Percentiles rank a stretch among this genome's conserved stretches.
Conservation (phyloP, 2,329 filamentous ascomycete species). For the Botrytis hyacinthi region DNA sequence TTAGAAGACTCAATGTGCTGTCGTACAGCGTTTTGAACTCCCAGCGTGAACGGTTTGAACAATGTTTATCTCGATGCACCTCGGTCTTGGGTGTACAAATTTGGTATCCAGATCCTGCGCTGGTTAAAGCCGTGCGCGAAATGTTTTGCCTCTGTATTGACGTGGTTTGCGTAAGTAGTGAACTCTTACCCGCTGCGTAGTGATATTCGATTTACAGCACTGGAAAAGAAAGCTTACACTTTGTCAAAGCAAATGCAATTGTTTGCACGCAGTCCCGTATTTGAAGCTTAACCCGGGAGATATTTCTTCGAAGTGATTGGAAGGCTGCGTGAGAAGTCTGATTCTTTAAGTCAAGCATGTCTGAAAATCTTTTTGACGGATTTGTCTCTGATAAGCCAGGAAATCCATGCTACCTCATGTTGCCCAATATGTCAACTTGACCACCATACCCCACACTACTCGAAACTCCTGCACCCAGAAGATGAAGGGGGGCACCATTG, state of each 20-base stretch:
- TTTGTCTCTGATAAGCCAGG: not conserved
- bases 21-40: not conserved
- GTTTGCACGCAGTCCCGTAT: not conserved
- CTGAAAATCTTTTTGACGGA: not conserved
- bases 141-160: not conserved
- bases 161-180: not conserved
- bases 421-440: not conserved
- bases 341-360: not conserved
- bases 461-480: not conserved
- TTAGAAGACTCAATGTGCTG: not conserved
- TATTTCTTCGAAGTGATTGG: not conserved
- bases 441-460: not conserved
- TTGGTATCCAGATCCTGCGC: not conserved
- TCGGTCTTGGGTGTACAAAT: not conserved
- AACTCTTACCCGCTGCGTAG: not conserved
- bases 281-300: not conserved
- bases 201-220: not conserved
- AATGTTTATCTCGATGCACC: not conserved
- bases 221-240: not conserved
- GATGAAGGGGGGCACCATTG: not conserved
- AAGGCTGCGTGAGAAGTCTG: not conserved
- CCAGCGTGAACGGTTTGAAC: not conserved
- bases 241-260: not conserved
- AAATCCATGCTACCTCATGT: not conserved
- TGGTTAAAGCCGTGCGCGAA: not conserved